Evolutionary conservation across 768 basidiomycete genomes (phyloP).

Genomic region (Phaeotremella fagi): DNA sequence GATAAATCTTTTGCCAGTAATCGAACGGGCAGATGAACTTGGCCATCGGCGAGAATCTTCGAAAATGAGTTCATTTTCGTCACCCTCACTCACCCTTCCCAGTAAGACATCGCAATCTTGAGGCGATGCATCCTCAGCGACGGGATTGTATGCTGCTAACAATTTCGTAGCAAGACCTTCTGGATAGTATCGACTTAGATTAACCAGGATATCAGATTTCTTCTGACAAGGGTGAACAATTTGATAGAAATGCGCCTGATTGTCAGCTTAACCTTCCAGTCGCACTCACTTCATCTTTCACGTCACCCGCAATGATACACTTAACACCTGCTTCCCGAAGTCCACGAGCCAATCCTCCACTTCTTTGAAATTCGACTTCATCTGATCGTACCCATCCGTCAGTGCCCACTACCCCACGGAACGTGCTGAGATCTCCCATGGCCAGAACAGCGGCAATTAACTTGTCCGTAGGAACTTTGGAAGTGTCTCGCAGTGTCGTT

Average conservation of each 20-base stretch:
- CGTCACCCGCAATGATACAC: slow-evolving; percentile 63
- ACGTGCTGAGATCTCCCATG: slow-evolving; percentile 59
- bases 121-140: slow-evolving; percentile 51
- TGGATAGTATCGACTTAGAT: slow-evolving; percentile 62
- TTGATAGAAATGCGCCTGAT: slow-evolving; percentile 58
- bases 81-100: slow-evolving; percentile 54
- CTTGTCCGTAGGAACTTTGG: slow-evolving; percentile 52
- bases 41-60: slow-evolving; percentile 29
- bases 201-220: slow-evolving; percentile 56
- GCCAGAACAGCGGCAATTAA: slow-evolving; percentile 62
- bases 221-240: slow-evolving; percentile 60
- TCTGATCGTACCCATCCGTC: slow-evolving; percentile 59
- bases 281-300: slow-evolving; percentile 63
- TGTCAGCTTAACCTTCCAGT: neutral
- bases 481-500: slow-evolving; percentile 55
- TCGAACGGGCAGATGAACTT: slow-evolving; percentile 63
- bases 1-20: slow-evolving; percentile 61
- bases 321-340: slow-evolving; percentile 59
- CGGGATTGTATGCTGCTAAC: slow-evolving; percentile 51
- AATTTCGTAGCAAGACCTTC: slow-evolving; percentile 53
- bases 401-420: slow-evolving; percentile 62
- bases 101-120: slow-evolving; percentile 55
- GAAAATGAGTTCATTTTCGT: too few relatives aligned
- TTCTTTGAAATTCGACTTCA: slow-evolving; percentile 65
- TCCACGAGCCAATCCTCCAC: slow-evolving; percentile 57